A percentile compares a stretch with the other conserved stretches of the same genome.
These are phyloP conservation scores for Onygenales sp. DNA, from an alignment of 2,329 filamentous ascomycete genomes.

Conservation along the genomic window DNA sequence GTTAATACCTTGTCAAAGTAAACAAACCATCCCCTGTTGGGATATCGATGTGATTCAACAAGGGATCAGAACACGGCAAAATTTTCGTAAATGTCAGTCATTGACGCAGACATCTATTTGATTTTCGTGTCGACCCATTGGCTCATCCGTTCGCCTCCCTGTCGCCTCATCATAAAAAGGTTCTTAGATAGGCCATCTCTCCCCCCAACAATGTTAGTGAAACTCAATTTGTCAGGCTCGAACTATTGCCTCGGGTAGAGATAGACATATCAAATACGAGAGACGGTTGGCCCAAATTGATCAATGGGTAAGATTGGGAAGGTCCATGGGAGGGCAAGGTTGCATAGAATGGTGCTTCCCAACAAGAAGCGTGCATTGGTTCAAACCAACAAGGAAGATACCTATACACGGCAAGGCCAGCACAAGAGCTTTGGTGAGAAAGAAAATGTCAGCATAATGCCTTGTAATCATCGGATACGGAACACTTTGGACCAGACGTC, in stretches of 20 bases:
- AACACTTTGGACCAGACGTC: slow-evolving; percentile 6
- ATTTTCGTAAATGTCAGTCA: not conserved
- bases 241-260: not conserved
- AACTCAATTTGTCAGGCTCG: not conserved
- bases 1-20: slow-evolving; percentile 2
- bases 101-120: not conserved
- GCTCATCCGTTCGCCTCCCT: not conserved
- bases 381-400: not conserved
- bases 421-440: not conserved
- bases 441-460: not conserved
- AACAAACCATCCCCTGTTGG: not conserved
- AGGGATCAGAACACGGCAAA: not conserved
- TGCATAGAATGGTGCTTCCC: not conserved
- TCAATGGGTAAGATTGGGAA: not conserved
- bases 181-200: not conserved
- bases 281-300: not conserved
- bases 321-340: not conserved
- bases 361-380: not conserved
- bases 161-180: slow-evolving; percentile 1
- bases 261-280: not conserved
- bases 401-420: not conserved
- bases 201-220: not conserved
- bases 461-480: not conserved
- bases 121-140: not conserved
- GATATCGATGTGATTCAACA: not conserved